Conservation (phyloP, 2,329 filamentous ascomycete genomes). For the Ceratocystis alfenasii region DNA sequence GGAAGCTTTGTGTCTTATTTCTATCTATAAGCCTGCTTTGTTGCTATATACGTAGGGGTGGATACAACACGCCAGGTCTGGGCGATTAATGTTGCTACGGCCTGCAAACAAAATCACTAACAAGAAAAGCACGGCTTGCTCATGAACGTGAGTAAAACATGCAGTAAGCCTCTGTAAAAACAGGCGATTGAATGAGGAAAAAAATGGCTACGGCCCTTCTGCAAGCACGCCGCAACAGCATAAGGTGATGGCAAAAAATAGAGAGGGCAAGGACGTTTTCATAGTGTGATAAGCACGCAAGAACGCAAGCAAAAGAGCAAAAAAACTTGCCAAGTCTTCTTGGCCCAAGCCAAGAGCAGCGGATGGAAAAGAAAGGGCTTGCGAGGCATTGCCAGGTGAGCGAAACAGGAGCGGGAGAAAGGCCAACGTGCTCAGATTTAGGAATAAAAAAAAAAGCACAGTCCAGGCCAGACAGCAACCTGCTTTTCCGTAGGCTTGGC, state of each 20-base stretch:
- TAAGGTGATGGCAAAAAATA: neutral
- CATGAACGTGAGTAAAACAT: neutral
- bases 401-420: conserved; percentile 4
- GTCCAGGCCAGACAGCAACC: neutral
- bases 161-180: neutral
- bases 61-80: neutral
- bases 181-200: neutral
- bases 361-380: neutral
- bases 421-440: conserved; percentile 4
- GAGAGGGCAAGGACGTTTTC: neutral
- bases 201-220: neutral
- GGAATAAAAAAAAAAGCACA: neutral
- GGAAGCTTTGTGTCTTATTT: conserved; percentile 8
- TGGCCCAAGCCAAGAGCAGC: conserved; percentile 8
- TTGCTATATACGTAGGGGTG: neutral
- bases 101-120: conserved; percentile 1
- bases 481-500: conserved; percentile 1
- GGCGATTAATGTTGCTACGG: neutral
- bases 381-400: neutral
- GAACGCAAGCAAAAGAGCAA: neutral
- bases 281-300: conserved; percentile 1
- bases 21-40: neutral
- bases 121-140: neutral
- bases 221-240: neutral
- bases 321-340: conserved; percentile 2